Conservation (phyloP, 352 stramenopile genomes). For the Phytopythium cucurbitacearum region DNA sequence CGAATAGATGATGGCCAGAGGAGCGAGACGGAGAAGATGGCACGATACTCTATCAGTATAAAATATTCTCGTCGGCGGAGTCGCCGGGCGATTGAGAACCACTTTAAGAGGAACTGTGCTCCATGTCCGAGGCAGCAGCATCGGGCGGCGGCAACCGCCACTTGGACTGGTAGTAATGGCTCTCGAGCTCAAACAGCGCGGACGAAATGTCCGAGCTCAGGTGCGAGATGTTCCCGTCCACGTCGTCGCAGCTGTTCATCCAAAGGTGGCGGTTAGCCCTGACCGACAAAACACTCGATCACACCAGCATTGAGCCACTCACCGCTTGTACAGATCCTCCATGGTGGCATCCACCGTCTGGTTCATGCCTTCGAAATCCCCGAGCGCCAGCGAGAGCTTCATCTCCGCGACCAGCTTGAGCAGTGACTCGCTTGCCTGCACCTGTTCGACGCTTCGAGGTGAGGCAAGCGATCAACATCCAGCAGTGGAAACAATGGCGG, state of each 20-base stretch:
- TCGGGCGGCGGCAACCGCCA: conserved; percentile 47
- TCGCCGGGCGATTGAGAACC: too few relatives aligned
- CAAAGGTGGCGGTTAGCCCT: not conserved
- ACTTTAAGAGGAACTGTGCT: not conserved
- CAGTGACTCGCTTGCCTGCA: conserved; percentile 76
- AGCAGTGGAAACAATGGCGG: not conserved
- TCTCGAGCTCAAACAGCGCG: conserved; percentile 78
- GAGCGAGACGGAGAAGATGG: not conserved
- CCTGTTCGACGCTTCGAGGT: conserved; percentile 8
- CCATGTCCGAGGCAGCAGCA: conserved; percentile 6
- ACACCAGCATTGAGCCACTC: not conserved
- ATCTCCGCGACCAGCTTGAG: conserved; percentile 80
- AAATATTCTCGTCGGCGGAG: too few relatives aligned
- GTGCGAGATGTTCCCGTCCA: conserved; percentile 74
- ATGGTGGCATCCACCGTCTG: conserved; percentile 73
- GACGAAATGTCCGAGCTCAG: conserved; percentile 76
- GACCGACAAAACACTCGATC: not conserved
- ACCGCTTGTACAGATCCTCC: conserved; percentile 70
- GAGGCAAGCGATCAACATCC: not conserved
- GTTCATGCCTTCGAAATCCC: conserved; percentile 85
- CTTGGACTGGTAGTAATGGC: conserved; percentile 83
- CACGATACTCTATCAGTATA: too few relatives aligned
- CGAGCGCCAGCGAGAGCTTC: conserved; percentile 73
- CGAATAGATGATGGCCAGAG: not conserved
- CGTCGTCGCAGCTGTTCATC: conserved; percentile 59